A percentile compares a stretch with the other conserved stretches of the same genome.
phyloP scores from a whole-genome alignment of 2,329 filamentous ascomycete genomes.

The Talaromyces sp. region DNA sequence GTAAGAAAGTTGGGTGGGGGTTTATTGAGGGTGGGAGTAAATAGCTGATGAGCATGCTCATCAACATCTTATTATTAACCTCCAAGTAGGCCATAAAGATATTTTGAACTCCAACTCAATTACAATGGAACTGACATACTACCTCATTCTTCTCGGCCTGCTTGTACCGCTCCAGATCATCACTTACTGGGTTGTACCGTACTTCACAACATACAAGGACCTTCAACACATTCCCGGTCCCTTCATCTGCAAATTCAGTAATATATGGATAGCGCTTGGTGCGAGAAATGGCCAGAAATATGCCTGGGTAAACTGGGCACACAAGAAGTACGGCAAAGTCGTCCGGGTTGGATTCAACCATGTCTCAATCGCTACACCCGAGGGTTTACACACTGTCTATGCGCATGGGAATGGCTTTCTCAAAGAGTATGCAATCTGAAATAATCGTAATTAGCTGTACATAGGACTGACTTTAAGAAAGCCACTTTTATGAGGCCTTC shows the following conservation, averaged over 20 bases:
- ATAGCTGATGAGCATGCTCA: neutral
- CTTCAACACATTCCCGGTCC: slow-evolving; percentile 24
- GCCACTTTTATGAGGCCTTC: slow-evolving; percentile 36
- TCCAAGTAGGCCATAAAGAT: neutral
- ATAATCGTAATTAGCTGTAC: neutral
- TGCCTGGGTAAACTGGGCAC: slow-evolving; percentile 43
- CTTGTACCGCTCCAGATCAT: slow-evolving; percentile 5
- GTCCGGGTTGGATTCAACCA: slow-evolving; percentile 28
- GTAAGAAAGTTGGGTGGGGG: neutral
- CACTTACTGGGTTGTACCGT: slow-evolving; percentile 19
- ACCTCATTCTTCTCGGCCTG: slow-evolving; percentile 5
- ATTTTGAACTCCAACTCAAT: neutral
- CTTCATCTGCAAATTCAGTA: slow-evolving; percentile 25
- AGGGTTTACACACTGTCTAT: slow-evolving; percentile 21
- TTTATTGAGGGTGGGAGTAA: neutral
- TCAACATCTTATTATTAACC: neutral
- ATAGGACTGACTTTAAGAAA: slow-evolving; percentile 13
- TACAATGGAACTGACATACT: slow-evolving; percentile 4
- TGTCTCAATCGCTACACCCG: slow-evolving; percentile 27
- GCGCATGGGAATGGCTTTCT: slow-evolving; percentile 38
- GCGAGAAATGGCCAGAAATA: slow-evolving; percentile 25
- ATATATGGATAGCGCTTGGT: slow-evolving; percentile 25
- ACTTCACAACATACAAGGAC: slow-evolving; percentile 21
- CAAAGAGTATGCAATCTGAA: slow-evolving; percentile 25
- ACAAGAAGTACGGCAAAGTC: slow-evolving; percentile 32